phyloP scores from a whole-genome alignment of 208 protist species.

The Phytomonas francai region DNA sequence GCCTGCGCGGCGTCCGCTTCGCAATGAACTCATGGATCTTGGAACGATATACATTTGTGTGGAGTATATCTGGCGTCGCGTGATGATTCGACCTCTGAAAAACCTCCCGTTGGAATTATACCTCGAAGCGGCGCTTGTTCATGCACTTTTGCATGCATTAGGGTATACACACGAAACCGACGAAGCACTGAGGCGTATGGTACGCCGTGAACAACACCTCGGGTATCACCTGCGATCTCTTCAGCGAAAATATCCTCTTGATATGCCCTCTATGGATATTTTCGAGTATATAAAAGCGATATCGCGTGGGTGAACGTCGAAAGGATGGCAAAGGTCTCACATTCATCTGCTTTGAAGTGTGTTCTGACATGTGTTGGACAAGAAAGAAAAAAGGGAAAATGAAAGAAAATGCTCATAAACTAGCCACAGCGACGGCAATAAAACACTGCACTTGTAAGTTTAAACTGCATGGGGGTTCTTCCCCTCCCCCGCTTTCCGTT shows the following conservation, averaged over 20 bases:
- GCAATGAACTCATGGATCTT: slow-evolving; percentile 32
- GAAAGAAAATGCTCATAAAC: no score
- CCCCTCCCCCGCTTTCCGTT: no score
- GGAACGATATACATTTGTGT: slow-evolving; percentile 69
- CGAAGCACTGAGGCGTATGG: slow-evolving; percentile 50
- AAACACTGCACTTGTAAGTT: no score
- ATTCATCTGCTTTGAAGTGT: no score
- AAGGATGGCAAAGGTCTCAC: background rate
- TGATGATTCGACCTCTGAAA: slow-evolving; percentile 14
- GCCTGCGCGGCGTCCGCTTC: slow-evolving; percentile 3
- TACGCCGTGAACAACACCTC: slow-evolving; percentile 46
- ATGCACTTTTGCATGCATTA: slow-evolving; percentile 66
- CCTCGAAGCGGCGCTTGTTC: slow-evolving; percentile 52
- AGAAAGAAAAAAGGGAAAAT: no score
- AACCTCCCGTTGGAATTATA: slow-evolving; percentile 59
- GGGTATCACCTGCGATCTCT: slow-evolving; percentile 24
- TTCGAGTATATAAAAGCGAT: slow-evolving; percentile 22
- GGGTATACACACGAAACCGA: slow-evolving; percentile 68
- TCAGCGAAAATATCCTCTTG: slow-evolving; percentile 27
- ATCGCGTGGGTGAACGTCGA: no score
- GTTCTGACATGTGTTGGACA: no score
- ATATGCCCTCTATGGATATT: slow-evolving; percentile 28
- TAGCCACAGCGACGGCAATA: no score
- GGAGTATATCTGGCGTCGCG: slow-evolving; percentile 51
- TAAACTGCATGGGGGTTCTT: no score